A percentile compares a stretch with the other conserved stretches of the same genome.
These are phyloP conservation scores for Suillus subluteus DNA, from an alignment of 768 basidiomycete species.

Conservation along the genomic window DNA sequence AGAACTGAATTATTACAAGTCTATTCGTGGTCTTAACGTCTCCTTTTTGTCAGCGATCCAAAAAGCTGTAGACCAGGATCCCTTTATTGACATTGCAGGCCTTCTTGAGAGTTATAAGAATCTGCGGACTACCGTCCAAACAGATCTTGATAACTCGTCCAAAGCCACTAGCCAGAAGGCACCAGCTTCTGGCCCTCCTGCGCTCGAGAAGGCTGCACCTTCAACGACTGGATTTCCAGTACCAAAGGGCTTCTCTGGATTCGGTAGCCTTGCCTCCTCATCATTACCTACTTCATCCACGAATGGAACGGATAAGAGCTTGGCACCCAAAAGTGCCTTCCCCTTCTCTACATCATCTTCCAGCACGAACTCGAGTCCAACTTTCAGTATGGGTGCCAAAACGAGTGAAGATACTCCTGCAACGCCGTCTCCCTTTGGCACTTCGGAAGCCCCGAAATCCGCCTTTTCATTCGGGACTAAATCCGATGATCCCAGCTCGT, in stretches of 20 bases:
- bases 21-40: conserved; percentile 75
- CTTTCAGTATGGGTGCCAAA: conserved; percentile 25
- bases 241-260: conserved; percentile 44
- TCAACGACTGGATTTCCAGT: conserved; percentile 24
- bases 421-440: conserved; percentile 19
- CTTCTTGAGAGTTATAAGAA: conserved; percentile 62
- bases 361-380: conserved; percentile 5
- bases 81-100: conserved; percentile 65
- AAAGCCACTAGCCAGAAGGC: conserved; percentile 15
- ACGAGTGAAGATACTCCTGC: conserved; percentile 18
- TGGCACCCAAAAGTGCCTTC: conserved; percentile 28
- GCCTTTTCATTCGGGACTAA: conserved; percentile 29
- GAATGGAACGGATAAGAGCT: conserved; percentile 23
- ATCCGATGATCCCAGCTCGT: conserved; percentile 12
- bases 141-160: conserved; percentile 50
- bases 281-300: conserved; percentile 17
- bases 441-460: conserved; percentile 31
- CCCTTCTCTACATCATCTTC: conserved; percentile 21
- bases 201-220: conserved; percentile 21
- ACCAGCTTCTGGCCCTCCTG: conserved; percentile 14
- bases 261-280: conserved; percentile 37
- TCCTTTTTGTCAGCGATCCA: conserved; percentile 64
- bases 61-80: conserved; percentile 65
- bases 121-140: conserved; percentile 56
- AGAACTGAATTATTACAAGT: conserved; percentile 62